Evolutionary conservation across 192 early-diverging fungal genomes (phyloP).

Genomic region (Coemansia sp.): DNA sequence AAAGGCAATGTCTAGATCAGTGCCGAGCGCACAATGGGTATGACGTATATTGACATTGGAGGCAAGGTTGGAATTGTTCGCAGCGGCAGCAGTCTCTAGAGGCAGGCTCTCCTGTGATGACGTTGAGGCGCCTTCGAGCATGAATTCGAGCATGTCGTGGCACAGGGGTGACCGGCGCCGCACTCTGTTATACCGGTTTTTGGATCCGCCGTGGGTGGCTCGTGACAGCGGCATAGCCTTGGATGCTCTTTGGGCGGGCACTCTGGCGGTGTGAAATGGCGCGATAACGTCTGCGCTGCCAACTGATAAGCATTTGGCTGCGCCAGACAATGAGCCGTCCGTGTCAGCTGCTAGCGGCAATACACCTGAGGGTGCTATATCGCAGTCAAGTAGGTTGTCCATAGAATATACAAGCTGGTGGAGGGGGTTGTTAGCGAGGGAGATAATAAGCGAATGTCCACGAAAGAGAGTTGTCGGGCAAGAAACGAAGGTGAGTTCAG

Average conservation of each 20-base stretch:
- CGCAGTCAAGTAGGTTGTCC: slow-evolving; percentile 1
- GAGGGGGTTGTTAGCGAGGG: not conserved
- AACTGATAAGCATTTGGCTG: not conserved
- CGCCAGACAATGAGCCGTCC: not conserved
- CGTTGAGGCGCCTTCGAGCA: slow-evolving; percentile 45
- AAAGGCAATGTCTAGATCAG: not conserved
- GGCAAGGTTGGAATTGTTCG: not conserved
- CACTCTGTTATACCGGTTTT: slow-evolving; percentile 36
- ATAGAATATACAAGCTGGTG: not conserved
- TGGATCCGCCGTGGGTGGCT: slow-evolving; percentile 5
- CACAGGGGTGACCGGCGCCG: slow-evolving; percentile 54
- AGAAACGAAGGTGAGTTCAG: not conserved
- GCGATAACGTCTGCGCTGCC: slow-evolving; percentile 26
- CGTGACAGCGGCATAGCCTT: slow-evolving; percentile 13
- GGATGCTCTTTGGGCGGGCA: slow-evolving; percentile 10
- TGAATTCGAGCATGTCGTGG: slow-evolving; percentile 53
- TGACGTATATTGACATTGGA: slow-evolving; percentile 2
- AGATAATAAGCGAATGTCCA: not conserved
- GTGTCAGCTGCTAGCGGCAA: not conserved
- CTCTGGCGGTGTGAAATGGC: slow-evolving; percentile 34
- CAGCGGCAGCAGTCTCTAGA: slow-evolving; percentile 1
- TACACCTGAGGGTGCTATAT: slow-evolving; percentile 1
- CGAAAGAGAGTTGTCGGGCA: not conserved
- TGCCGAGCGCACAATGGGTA: not conserved
- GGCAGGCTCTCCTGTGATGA: slow-evolving; percentile 52